Evolutionary conservation across 768 basidiomycete species (phyloP), one percentile per base, ranked within the genome.

Genomic region (Phaeotremella skinneri): DNA sequence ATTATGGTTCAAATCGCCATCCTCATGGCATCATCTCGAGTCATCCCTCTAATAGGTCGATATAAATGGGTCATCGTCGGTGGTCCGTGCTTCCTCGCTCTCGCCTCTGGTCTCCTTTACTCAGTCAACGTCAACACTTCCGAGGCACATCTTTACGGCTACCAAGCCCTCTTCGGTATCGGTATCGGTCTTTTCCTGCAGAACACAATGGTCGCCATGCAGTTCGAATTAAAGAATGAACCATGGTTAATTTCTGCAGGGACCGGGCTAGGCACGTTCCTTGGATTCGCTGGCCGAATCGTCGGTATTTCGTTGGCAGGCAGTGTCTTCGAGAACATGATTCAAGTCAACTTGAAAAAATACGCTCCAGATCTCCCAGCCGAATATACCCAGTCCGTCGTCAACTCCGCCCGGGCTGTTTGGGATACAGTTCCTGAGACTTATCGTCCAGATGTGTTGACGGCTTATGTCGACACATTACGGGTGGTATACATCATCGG

Each of bases 41-140:
- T 77, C 51, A 74, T 77, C 49, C 62, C 70, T 11, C 32, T 16
- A 2, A 66, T 69, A 31, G 79, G 79, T 3, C 66, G 75, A 37
- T 80, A 77, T 73, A 78, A 73, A 63, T 70, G 64, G 11, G 74
- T 79, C 70, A 76, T 81, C 59, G 68, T 75, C 27, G 61, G 64
- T 45, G 76, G 76, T 0, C 79, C 79, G 0, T 41, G 70, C 34
- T 68, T 79, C 49, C 56, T 75, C 31, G 66, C 71, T 5, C 59
- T 79, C 56, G 79, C 76, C 4, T 67, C 64, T 14, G 80, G 79
- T n/a, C 69, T 79, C 3, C 66, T 81, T 26, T 78, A 76, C 70
- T 73, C 76, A 7, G 61, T 79, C 61, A 65, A 63, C 43, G 65
- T 66, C 30, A 37, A 59, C 32, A 69, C 74, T 7, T 48, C 69